Evolutionary conservation across 768 basidiomycete species (phyloP), one percentile per base, ranked within the genome.

Genomic region (Kwoniella dendrophila): DNA sequence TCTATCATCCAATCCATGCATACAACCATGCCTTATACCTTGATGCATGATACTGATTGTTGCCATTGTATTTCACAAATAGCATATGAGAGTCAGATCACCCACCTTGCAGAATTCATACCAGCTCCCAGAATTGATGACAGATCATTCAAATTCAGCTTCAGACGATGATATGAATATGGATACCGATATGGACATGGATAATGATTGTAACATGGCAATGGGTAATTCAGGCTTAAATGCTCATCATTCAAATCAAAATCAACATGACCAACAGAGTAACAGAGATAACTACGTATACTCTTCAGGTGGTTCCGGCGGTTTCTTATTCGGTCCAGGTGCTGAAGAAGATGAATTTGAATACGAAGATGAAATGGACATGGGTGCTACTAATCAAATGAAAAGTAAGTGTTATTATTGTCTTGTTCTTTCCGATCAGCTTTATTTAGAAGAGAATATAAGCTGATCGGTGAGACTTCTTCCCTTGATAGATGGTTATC

Each of bases 301-400:
- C 48, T 65, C 56, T 2, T 53, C 52, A 4, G 44, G 55, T 4
- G 73, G 73, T 1, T 67, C 56, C 48, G 73, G 73, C 1, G 73
- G 73, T 4, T 72, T 75, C 33, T 69, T 71, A 1, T 75, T 75
- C 33, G 73, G 73, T 10, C 73, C 73, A 26, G 73, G 73, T 3
- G 68, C 71, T 0, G 71, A 72, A 53, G 73, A 75, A 52, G 73
- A 75, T 58, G 71, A 69, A 47, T 62, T 68, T 22, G 66, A 67
- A 45, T 27, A 40, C 33, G 52, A 41, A 45, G 51, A 49, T 64
- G 62, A 59, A 14, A 58, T 58, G 56, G 50, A 52, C 34, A 60
- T 60, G 59, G 60, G 53, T 43, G 43, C 60, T 10, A n/a, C n/a
- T n/a, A 32, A 53, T 20, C 44, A 43, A 41, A 60, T 65, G 50